Evolutionary conservation across 106 monocot genomes (phyloP), one percentile per base, ranked within the genome.

Genomic region (Platanthera zijinensis): DNA sequence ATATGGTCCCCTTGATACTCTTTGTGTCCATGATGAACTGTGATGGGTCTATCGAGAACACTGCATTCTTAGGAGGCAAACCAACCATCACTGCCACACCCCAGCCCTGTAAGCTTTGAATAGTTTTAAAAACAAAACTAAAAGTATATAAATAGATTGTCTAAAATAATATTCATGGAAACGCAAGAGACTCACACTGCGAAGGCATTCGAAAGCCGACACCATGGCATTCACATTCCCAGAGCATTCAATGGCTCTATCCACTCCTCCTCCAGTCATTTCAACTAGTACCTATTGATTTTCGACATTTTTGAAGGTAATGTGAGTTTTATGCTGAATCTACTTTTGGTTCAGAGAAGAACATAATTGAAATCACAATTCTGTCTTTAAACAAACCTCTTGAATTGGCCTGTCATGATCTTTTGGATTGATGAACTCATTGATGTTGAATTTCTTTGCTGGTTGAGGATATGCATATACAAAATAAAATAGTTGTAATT

Each of bases 361-460:
- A 59, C 21, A 18, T 59, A 19, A 1, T 59, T 59, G 59, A 17
- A 59, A 59, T 59, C 17, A 59, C 4, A 59, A 59, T 49, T 32
- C 32, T 32, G 32, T 32, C 28, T 21, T 77, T 8, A 46, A 75
- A 8, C 48, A 50, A 50, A 84, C 87, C 87, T 87, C 84, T 49
- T 87, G 87, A 39, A 87, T 76, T 73, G 84, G 87, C 19, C 30
- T 84, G 78, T 78, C 69, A 48, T 84, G 30, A 62, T 87, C 87
- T 67, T 84, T 87, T 32, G 87, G 87, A 56, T 87, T 87, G 0
- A 87, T 52, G 48, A 87, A 87, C 51, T 84, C 84, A 0, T 39
- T 81, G 52, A 84, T 78, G 14, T 81, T 84, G 67, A 87, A 84
- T 71, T 84, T 82, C 74, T 87, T 82, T 12, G 78, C 84, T 84